Evolutionary conservation across 2,329 filamentous ascomycete genomes (phyloP).

Genomic region (Neonectria coccinea): DNA sequence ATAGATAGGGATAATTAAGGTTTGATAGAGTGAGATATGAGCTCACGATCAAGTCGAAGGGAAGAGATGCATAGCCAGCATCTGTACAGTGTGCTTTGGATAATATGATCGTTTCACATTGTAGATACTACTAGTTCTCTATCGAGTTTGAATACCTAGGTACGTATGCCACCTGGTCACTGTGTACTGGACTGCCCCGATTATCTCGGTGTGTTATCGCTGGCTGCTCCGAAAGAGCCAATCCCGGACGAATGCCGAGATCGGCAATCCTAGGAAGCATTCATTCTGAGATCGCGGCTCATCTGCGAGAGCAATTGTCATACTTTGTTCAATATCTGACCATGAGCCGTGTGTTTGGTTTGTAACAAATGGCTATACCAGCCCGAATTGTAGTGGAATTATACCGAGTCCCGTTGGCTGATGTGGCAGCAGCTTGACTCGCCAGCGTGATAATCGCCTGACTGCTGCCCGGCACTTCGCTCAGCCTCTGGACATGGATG

Average conservation of each 20-base stretch:
- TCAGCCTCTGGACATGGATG: slow-evolving; percentile 27
- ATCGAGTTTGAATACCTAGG: background rate
- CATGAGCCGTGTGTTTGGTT: background rate
- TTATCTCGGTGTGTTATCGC: slow-evolving; percentile 4
- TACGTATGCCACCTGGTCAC: background rate
- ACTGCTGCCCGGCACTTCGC: slow-evolving; percentile 15
- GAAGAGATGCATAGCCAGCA: background rate
- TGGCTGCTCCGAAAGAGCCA: background rate
- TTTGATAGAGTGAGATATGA: slow-evolving; percentile 5
- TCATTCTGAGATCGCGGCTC: background rate
- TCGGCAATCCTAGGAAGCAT: slow-evolving; percentile 15
- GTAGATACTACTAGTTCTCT: slow-evolving; percentile 22
- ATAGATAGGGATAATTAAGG: slow-evolving; percentile 13
- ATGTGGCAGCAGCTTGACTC: slow-evolving; percentile 24
- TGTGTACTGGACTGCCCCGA: background rate
- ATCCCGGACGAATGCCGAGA: slow-evolving; percentile 24
- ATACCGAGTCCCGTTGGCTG: background rate
- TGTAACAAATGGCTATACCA: background rate
- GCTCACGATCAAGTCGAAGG: background rate
- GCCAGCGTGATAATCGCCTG: slow-evolving; percentile 38
- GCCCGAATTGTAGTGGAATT: background rate
- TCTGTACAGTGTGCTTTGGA: background rate
- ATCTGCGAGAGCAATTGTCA: background rate
- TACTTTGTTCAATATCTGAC: background rate
- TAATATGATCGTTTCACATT: background rate